Evolutionary conservation across 495 filamentous ascomycete genomes (phyloP), one percentile per base, ranked within the genome.

Genomic region (Neurospora sp.): DNA sequence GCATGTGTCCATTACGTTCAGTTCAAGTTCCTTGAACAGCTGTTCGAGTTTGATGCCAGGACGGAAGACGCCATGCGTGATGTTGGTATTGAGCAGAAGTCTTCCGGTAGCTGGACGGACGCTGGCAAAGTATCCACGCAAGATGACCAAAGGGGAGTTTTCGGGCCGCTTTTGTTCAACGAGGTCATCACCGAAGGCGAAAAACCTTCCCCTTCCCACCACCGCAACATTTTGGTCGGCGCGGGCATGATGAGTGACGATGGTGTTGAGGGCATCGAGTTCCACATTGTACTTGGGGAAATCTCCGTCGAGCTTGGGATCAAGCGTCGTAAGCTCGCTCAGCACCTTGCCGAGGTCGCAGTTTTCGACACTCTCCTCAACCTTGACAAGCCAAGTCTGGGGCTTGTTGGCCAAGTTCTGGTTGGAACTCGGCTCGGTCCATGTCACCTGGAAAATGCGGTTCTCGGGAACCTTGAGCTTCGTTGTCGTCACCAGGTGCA

Each of bases 111-210:
- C 89, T 0, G 86, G 83, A 31, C 91, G 89, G 18, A 90, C 87
- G 79, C 90, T 92, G 70, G 89, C 83, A 73, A 91, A 91, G 75
- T 87, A 93, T 0, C 91, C 91, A 69, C 91, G 87, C 0, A 91
- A 79, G 4, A 82, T 80, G 14, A 86, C 85, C 2, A 85, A 78
- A 0, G 89, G 44, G 42, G 38, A 69, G 78, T 10, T 77, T 78
- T 27, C 77, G 76, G 18, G 80, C 75, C 0, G 71, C 61, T 0
- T 6, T 53, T 53, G 20, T 53, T 74, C 70, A 40, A 76, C 35
- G 31, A 77, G 69, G 27, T 40, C 68, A 20, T 73, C 39, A 44
- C 80, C 74, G 27, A 81, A 68, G 16, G 83, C 83, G 59, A 86
- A 88, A 73, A 84, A 84, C 7, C 83, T 78, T 31, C 80, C 83